Conservation (phyloP, 2,329 filamentous ascomycete species). For the Purpureocillium takamizusanense region DNA sequence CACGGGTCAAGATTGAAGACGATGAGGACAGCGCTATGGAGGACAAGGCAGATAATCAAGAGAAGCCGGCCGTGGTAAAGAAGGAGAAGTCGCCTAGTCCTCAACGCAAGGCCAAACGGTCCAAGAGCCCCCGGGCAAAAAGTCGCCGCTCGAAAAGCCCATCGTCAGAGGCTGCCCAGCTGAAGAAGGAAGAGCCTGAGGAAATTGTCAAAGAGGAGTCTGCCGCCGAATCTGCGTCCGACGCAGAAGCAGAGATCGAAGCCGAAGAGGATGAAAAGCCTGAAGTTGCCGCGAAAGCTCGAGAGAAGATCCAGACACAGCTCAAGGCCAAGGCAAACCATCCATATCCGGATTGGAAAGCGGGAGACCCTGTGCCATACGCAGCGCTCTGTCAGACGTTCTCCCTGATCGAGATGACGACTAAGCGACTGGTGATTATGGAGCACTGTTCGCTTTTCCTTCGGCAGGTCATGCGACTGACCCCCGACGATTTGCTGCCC, state of each 20-base stretch:
- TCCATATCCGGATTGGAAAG: constrained; percentile 91
- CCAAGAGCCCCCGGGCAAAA: neutral
- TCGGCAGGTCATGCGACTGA: constrained; percentile 86
- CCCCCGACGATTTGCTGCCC: constrained; percentile 76
- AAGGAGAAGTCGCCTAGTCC: constrained; percentile 11
- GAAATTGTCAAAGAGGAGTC: constrained; percentile 9
- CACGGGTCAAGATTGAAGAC: constrained; percentile 38
- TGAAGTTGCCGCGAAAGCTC: constrained; percentile 62
- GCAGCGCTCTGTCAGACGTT: constrained; percentile 92
- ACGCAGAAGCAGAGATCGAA: constrained; percentile 39
- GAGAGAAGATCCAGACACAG: constrained; percentile 71
- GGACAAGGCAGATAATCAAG: constrained; percentile 17
- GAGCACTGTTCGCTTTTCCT: constrained; percentile 87
- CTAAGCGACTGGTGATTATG: constrained; percentile 79
- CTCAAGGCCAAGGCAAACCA: constrained; percentile 62
- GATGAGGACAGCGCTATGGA: constrained; percentile 40
- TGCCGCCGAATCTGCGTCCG: constrained; percentile 23
- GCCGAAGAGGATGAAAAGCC: constrained; percentile 57
- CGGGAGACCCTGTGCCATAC: constrained; percentile 83
- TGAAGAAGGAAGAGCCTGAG: constrained; percentile 7
- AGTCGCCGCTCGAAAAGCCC: neutral
- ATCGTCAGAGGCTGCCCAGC: neutral
- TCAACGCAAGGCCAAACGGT: constrained; percentile 11
- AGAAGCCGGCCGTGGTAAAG: constrained; percentile 7
- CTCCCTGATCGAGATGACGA: constrained; percentile 88